Evolutionary conservation across 352 stramenopile genomes (phyloP).

Genomic region (Pythium folliculosum): DNA sequence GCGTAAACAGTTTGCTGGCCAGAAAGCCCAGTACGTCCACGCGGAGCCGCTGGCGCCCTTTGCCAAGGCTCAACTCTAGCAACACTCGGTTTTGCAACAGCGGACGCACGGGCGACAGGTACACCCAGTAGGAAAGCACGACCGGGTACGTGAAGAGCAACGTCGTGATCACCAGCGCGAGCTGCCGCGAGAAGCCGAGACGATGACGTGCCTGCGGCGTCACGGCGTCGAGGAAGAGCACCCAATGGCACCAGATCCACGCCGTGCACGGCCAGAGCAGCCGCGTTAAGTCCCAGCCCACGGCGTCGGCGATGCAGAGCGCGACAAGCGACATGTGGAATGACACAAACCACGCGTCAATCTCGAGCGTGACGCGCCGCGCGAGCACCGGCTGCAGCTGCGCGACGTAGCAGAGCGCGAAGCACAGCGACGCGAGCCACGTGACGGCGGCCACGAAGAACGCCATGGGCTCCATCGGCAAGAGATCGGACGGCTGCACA

Average conservation of each 20-base stretch:
- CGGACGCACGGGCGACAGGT: background rate
- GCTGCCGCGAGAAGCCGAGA: background rate
- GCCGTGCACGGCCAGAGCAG: background rate
- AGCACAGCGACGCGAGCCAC: background rate
- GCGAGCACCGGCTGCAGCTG: constrained; percentile 1
- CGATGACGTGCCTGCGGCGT: background rate
- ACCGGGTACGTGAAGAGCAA: background rate
- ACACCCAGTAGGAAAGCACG: background rate
- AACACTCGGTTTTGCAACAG: background rate
- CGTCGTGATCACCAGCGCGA: background rate
- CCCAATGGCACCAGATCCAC: constrained; percentile 15
- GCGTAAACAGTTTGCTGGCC: constrained; percentile 15
- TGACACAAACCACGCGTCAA: constrained; percentile 20
- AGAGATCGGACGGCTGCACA: background rate
- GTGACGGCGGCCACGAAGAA: background rate
- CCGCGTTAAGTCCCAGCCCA: background rate
- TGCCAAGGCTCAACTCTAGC: no score
- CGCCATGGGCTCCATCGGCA: background rate
- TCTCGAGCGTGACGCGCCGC: background rate
- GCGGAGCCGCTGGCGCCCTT: background rate
- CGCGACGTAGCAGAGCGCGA: background rate
- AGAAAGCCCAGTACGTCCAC: constrained; percentile 8
- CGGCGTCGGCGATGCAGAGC: background rate
- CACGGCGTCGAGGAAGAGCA: constrained; percentile 13
- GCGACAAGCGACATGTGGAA: constrained; percentile 1